Base-by-base conservation (phyloP, 106 monocot species). In the Phalaenopsis equestris region DNA sequence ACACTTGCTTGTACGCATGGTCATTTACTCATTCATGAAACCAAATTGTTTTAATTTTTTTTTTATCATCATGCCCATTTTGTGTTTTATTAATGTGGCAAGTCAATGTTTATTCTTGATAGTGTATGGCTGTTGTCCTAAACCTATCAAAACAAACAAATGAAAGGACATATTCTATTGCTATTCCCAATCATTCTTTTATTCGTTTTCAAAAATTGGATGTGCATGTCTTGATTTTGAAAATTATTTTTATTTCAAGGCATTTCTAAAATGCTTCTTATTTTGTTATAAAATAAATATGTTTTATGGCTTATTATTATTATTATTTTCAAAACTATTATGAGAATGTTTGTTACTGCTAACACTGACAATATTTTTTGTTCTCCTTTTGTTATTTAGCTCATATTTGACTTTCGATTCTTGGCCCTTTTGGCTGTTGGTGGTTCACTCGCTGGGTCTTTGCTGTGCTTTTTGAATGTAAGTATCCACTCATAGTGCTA, bases 341-440 rank as follows among this genome's bases (percentile, higher is more conserved):
- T 45, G 6, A 45, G 3, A 45, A 4, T 6, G 43, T 45, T 45
- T 45, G 4, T 19, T 67, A 67, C 30, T 38, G 23, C 64, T 41
- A 39, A 38, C 72, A 72, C 39, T 72, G 52, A 72, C 72, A 38
- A 72, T 38, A 1, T 8, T 24, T 72, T 41, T 9, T 45, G 30
- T 43, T 43, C 43, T 74, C 43, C 5, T 19, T 43, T 74, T 18
- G 19, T 41, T 43, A 74, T 43, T 42, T 87, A 98, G 97, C 83
- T 94, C 42, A 98, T 98, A 41, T 98, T 98, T 83, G 97, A 98
- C 77, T 98, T 98, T 64, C 94, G 97, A 24, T 98, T 98, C 86
- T 86, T 98, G 84, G 97, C 97, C 8, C 85, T 98, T 80, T 80
- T 98, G 36, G 97, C 97, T 45, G 90, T 98, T 82, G 97, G 87